Conservation (phyloP, 106 monocot genomes). For the Dactylorhiza incarnata region DNA sequence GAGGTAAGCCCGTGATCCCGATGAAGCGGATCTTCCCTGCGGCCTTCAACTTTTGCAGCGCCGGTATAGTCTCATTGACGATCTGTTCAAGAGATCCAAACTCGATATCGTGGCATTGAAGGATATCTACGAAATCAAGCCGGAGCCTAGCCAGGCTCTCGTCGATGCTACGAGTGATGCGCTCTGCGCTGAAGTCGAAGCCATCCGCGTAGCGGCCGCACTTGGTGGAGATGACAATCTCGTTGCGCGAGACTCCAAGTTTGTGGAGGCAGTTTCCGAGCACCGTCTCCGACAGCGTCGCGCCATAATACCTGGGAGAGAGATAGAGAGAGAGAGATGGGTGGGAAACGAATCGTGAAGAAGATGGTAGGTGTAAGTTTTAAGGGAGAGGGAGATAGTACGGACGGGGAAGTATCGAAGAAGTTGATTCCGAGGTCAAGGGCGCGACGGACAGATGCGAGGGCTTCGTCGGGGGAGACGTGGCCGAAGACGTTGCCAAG, state of each 20-base stretch:
- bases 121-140: slow-evolving; percentile 85
- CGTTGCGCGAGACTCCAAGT: slow-evolving; percentile 37
- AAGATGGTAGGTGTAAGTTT: no score
- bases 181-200: slow-evolving; percentile 83
- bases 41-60: slow-evolving; percentile 62
- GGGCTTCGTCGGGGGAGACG: slow-evolving; percentile 57
- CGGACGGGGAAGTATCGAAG: slow-evolving; percentile 97
- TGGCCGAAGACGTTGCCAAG: slow-evolving; percentile 88
- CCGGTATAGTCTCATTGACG: slow-evolving; percentile 89
- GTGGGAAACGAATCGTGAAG: not conserved
- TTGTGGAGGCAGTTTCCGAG: slow-evolving; percentile 67
- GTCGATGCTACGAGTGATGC: slow-evolving; percentile 71
- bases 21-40: slow-evolving; percentile 68
- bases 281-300: slow-evolving; percentile 76
- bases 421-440: slow-evolving; percentile 86
- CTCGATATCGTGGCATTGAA: slow-evolving; percentile 96
- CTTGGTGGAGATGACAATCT: slow-evolving; percentile 72
- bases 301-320: slow-evolving; percentile 71
- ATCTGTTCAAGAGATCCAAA: slow-evolving; percentile 89
- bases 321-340: not conserved
- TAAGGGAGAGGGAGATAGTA: not conserved
- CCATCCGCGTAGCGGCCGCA: slow-evolving; percentile 79
- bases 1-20: slow-evolving; percentile 77
- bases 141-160: slow-evolving; percentile 70
- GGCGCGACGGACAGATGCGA: slow-evolving; percentile 69